phyloP scores from a whole-genome alignment of 129 eudicot genomes.

The Artemisia tridentata region DNA sequence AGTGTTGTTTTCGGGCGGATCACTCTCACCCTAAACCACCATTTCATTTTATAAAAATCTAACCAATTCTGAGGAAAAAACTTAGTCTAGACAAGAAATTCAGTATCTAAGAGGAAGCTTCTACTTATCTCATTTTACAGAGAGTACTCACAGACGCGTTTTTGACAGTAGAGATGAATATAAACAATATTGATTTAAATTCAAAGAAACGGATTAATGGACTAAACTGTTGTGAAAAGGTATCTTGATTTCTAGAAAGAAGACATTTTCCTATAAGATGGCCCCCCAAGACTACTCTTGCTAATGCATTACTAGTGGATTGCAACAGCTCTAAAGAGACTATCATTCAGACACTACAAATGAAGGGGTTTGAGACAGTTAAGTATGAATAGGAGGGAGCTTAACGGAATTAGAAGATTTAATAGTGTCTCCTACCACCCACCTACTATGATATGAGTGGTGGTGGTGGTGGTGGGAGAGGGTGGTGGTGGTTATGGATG shows the following conservation, averaged over 20 bases:
- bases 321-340: constrained; percentile 23
- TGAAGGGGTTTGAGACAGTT: constrained; percentile 14
- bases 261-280: constrained; percentile 28
- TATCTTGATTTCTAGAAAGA: constrained; percentile 32
- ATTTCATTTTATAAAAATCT: constrained; percentile 19
- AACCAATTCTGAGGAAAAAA: neutral
- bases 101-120: neutral
- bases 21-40: constrained; percentile 27
- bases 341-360: neutral
- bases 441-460: too few species aligned
- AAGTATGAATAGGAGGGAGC: constrained; percentile 21
- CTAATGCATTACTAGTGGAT: constrained; percentile 27
- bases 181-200: neutral
- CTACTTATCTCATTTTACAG: neutral
- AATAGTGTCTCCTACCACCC: constrained; percentile 22
- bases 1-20: too few species aligned
- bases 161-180: neutral
- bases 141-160: neutral
- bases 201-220: constrained; percentile 18
- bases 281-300: constrained; percentile 32
- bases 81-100: constrained; percentile 5
- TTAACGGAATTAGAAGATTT: constrained; percentile 21
- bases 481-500: too few species aligned
- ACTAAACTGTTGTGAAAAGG: constrained; percentile 23
- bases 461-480: too few species aligned